Evolutionary conservation across 805 yeast genomes (phyloP), one percentile per base, ranked within the genome.

Genomic region (Yarrowia sp.): DNA sequence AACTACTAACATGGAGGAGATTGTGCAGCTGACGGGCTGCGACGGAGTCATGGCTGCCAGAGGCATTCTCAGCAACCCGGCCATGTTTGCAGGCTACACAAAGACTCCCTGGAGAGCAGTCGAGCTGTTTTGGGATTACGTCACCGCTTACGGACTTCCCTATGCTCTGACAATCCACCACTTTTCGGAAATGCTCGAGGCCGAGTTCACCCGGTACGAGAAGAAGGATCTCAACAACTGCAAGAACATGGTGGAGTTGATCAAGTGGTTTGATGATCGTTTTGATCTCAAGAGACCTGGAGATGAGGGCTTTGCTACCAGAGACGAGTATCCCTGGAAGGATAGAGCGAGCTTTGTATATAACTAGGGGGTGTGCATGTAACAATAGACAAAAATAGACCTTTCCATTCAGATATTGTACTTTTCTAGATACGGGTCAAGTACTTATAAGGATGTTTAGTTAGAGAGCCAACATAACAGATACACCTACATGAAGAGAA

Each of bases 11-110:
- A 88, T 90, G n/a, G 73, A 79, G 50, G 74, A 76, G 19, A 93
- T 94, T 34, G 85, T 86, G 0, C 79, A 83, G 13, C 75, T 76
- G 64, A 92, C 98, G 0, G 89, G 89, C 0, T 92, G 86, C 47
- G 95, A 91, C 75, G 99, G 98, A 9, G 90, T 95, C 9, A 95
- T 95, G 99, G 89, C 98, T 2, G 99, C 91, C 1, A 80, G 99
- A 70, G 99, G 99, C 0, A 80, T 91, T 2, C 79, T 95, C 63
- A 80, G 85, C 36, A 95, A 95, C 76, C 99, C 99, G 0, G 96
- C 93, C 0, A 73, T 95, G 71, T 95, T 95, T 78, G 85, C 90
- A 1, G 97, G 96, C 0, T 84, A 77, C 74, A 79, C 80, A 0
- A 81, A 79, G 65, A 88, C 97, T 2, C 97, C 98, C 2, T 95